Percentiles rank a stretch among this genome's conserved stretches.
Conservation (phyloP, 1,284 basidiomycete genomes). For the Malassezia slooffiae region DNA sequence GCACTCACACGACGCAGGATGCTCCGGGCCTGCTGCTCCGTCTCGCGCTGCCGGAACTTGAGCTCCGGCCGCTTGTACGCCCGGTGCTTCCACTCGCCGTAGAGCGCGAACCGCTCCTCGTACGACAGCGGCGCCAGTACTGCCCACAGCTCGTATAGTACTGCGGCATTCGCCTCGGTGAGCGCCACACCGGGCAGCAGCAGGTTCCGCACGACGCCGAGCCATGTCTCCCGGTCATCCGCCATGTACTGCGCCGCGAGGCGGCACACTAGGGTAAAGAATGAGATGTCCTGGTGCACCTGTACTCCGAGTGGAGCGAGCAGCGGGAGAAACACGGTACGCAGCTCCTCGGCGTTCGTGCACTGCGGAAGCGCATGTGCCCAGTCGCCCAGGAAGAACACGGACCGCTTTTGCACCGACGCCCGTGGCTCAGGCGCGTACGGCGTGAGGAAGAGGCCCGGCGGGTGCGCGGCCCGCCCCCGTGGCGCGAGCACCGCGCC, state of each 20-base stretch:
- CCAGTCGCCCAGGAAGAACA: slow-evolving; percentile 42
- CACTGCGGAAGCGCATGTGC: slow-evolving; percentile 19
- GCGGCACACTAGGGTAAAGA: slow-evolving; percentile 36
- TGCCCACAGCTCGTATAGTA: slow-evolving; percentile 40
- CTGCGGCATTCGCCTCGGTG: slow-evolving; percentile 63
- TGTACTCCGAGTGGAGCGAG: slow-evolving; percentile 34
- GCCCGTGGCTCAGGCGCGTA: slow-evolving; percentile 34
- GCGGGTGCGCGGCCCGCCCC: neutral
- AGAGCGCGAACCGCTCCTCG: slow-evolving; percentile 70
- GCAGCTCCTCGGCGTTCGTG: slow-evolving; percentile 19
- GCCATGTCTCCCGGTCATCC: slow-evolving; percentile 55
- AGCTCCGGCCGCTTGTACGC: slow-evolving; percentile 50
- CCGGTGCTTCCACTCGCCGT: slow-evolving; percentile 84
- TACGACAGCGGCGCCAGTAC: slow-evolving; percentile 68
- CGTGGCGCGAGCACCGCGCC: neutral
- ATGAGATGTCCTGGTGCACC: slow-evolving; percentile 21
- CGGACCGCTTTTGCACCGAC: slow-evolving; percentile 18
- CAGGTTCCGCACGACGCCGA: slow-evolving; percentile 64
- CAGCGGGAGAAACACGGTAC: slow-evolving; percentile 27
- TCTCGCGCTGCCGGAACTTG: slow-evolving; percentile 49
- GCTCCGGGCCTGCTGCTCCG: slow-evolving; percentile 50
- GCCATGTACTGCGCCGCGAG: slow-evolving; percentile 14
- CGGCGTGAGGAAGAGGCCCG: slow-evolving; percentile 20
- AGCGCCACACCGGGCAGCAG: slow-evolving; percentile 78
- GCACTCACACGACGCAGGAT: slow-evolving; percentile 43